These are phyloP conservation scores for Helicocarpus griseus DNA, from an alignment of 2,329 filamentous ascomycete species.

Conservation along the genomic window DNA sequence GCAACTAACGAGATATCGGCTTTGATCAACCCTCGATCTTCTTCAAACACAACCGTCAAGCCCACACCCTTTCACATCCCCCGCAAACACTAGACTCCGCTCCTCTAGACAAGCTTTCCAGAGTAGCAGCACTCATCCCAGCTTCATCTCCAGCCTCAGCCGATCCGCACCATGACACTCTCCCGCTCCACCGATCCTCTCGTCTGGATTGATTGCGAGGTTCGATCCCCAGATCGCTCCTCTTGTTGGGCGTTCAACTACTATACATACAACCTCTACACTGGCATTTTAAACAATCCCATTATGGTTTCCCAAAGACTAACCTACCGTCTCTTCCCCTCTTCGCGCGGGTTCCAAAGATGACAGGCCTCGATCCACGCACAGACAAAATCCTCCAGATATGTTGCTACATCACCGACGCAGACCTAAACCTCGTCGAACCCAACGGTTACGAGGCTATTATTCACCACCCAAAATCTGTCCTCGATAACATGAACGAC, in stretches of 20 bases:
- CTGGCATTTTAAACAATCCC: neutral
- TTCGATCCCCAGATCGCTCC: slow-evolving; percentile 20
- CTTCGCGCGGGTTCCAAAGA: slow-evolving; percentile 44
- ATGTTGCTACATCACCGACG: slow-evolving; percentile 82
- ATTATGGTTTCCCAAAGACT: neutral
- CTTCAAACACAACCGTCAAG: too few relatives aligned
- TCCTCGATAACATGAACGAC: slow-evolving; percentile 69
- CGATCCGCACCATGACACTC: slow-evolving; percentile 27
- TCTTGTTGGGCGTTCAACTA: neutral
- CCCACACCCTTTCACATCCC: too few relatives aligned
- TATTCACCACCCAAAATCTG: slow-evolving; percentile 61
- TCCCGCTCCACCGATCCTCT: slow-evolving; percentile 53
- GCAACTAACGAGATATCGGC: too few relatives aligned
- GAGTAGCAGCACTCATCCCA: too few relatives aligned
- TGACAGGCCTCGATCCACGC: slow-evolving; percentile 77
- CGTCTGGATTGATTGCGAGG: slow-evolving; percentile 79
- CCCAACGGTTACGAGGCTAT: slow-evolving; percentile 67
- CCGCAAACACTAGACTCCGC: too few relatives aligned
- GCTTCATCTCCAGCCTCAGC: neutral
- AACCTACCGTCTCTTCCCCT: neutral
- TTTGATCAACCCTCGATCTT: too few relatives aligned
- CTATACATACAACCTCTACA: neutral
- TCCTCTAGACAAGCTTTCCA: too few relatives aligned
- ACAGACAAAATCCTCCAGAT: slow-evolving; percentile 83
- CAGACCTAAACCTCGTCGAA: slow-evolving; percentile 66